Conservation (phyloP, 768 basidiomycete species). For the Suillus lakei region DNA sequence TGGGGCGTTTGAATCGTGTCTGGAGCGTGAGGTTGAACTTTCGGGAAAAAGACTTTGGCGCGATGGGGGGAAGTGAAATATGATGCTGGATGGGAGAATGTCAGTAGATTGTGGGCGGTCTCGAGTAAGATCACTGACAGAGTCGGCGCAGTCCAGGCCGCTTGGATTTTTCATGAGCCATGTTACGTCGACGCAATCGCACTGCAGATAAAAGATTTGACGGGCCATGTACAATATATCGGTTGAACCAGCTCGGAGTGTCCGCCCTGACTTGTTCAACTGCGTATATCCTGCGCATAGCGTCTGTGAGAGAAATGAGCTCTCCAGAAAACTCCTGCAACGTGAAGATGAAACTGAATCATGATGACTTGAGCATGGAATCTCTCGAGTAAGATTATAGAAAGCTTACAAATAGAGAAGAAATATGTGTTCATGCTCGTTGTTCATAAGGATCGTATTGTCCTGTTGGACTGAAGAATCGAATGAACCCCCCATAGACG, state of each 20-base stretch:
- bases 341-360: slow-evolving; percentile 88
- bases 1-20: slow-evolving; percentile 85
- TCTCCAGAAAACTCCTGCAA: slow-evolving; percentile 93
- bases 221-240: slow-evolving; percentile 33
- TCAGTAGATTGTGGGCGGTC: background rate
- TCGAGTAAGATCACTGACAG: slow-evolving; percentile 41
- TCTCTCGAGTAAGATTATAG: background rate
- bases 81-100: slow-evolving; percentile 43
- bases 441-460: slow-evolving; percentile 43
- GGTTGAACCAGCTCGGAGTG: slow-evolving; percentile 45
- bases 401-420: slow-evolving; percentile 87
- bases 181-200: slow-evolving; percentile 18
- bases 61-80: slow-evolving; percentile 59
- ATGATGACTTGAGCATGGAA: background rate
- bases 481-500: slow-evolving; percentile 17
- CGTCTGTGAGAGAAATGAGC: slow-evolving; percentile 78
- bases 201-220: slow-evolving; percentile 27
- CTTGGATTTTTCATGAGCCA: slow-evolving; percentile 18
- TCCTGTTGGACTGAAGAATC: slow-evolving; percentile 29
- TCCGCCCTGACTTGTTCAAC: slow-evolving; percentile 57
- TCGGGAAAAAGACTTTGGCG: slow-evolving; percentile 74
- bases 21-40: slow-evolving; percentile 80
- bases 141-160: slow-evolving; percentile 38
- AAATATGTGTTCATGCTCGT: slow-evolving; percentile 84
- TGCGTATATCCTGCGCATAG: slow-evolving; percentile 78